phyloP scores from a whole-genome alignment of 1,284 basidiomycete species.

The Malassezia sympodialis region DNA sequence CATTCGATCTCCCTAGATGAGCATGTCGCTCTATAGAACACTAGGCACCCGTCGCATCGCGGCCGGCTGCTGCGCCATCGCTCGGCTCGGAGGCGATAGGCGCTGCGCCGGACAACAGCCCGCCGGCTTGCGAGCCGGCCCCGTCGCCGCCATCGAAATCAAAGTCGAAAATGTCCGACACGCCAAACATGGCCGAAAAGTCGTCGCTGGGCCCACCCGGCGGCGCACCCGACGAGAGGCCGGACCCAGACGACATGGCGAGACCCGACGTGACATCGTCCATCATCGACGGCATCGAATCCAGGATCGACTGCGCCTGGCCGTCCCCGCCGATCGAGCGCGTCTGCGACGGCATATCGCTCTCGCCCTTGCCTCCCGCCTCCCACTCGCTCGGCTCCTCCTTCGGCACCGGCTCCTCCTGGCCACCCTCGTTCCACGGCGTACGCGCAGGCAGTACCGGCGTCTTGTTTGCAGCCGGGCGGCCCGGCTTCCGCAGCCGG shows the following conservation, averaged over 20 bases:
- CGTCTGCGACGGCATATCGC: not conserved
- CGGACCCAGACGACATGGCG: slow-evolving; percentile 1
- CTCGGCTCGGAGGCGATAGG: not conserved
- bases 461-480: slow-evolving; percentile 4
- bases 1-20: not conserved
- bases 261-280: slow-evolving; percentile 5
- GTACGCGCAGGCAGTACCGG: not conserved
- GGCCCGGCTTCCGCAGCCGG: not conserved
- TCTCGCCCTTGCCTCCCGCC: slow-evolving; percentile 5
- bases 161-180: slow-evolving; percentile 43
- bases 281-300: slow-evolving; percentile 15
- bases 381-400: slow-evolving; percentile 4
- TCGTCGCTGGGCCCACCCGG: slow-evolving; percentile 25
- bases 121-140: not conserved
- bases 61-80: not conserved
- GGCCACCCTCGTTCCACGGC: not conserved
- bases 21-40: not conserved
- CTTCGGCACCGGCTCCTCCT: not conserved
- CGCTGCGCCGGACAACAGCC: not conserved
- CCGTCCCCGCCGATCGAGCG: slow-evolving; percentile 18
- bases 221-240: not conserved
- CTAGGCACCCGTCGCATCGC: not conserved
- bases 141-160: slow-evolving; percentile 23
- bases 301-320: slow-evolving; percentile 5
- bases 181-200: slow-evolving; percentile 36